Evolutionary conservation across 257 asterid genomes (phyloP).

Genomic region (Verbascum thapsus): DNA sequence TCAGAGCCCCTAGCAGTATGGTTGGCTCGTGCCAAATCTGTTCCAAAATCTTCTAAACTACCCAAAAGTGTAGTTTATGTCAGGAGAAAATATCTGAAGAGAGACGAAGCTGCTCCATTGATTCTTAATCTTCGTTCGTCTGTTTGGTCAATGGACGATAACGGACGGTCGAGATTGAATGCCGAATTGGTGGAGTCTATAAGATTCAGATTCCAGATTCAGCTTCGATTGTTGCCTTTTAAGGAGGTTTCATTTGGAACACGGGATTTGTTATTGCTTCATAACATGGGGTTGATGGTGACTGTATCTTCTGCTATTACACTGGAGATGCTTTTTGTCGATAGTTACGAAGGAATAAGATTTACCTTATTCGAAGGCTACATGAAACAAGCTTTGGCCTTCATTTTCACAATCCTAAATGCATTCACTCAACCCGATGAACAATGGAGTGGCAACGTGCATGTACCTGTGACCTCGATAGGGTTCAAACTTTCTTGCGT

Average conservation of each 20-base stretch:
- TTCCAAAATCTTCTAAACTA: conserved; percentile 45
- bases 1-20: conserved; percentile 77
- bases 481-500: conserved; percentile 48
- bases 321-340: conserved; percentile 82
- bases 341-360: too few species aligned
- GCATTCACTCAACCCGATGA: conserved; percentile 47
- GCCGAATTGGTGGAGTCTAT: conserved; percentile 32
- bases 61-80: conserved; percentile 49
- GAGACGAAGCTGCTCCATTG: conserved; percentile 25
- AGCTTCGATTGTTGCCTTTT: conserved; percentile 41
- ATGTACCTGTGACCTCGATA: conserved; percentile 61
- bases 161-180: conserved; percentile 39
- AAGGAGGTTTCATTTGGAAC: conserved; percentile 30
- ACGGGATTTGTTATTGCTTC: conserved; percentile 40
- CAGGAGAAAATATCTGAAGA: conserved; percentile 52
- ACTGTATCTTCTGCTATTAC: conserved; percentile 55
- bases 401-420: conserved; percentile 48
- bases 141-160: conserved; percentile 38
- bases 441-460: conserved; percentile 41
- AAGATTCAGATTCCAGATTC: conserved; percentile 40
- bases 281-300: conserved; percentile 46
- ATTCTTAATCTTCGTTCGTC: conserved; percentile 18
- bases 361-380: too few species aligned
- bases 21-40: conserved; percentile 63
- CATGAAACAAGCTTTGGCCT: too few species aligned